A percentile compares a stretch with the other conserved stretches of the same genome.
These are phyloP conservation scores for Neurospora sp. DNA, from an alignment of 495 filamentous ascomycete species.

Conservation along the genomic window DNA sequence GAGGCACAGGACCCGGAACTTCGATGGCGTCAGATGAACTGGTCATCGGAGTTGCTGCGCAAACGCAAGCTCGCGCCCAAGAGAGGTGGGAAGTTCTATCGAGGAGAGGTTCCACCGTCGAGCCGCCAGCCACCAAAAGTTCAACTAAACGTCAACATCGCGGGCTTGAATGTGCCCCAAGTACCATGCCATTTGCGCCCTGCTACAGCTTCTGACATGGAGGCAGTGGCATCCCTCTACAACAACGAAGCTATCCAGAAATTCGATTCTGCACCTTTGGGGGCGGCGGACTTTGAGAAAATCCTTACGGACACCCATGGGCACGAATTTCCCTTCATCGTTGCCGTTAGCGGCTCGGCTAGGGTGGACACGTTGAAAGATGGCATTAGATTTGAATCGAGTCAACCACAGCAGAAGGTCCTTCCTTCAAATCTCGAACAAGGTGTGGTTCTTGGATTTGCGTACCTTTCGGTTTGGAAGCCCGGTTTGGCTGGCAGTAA, in stretches of 20 bases:
- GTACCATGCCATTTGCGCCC: conserved; percentile 27
- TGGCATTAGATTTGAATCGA: neutral
- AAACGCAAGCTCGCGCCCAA: neutral
- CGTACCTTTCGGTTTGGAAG: conserved; percentile 19
- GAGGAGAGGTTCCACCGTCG: neutral
- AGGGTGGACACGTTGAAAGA: neutral
- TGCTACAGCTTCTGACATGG: conserved; percentile 20
- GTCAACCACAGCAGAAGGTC: neutral
- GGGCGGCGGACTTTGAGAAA: conserved; percentile 6
- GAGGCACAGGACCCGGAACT: neutral
- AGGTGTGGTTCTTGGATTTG: conserved; percentile 27
- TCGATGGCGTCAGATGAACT: conserved; percentile 12
- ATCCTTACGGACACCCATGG: conserved; percentile 13
- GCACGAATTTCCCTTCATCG: conserved; percentile 30
- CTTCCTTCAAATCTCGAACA: neutral
- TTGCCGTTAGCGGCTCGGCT: conserved; percentile 23
- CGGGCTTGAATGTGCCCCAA: conserved; percentile 9
- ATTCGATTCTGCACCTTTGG: conserved; percentile 19
- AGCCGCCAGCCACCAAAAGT: neutral
- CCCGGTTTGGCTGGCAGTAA: conserved; percentile 13
- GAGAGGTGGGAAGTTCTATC: neutral
- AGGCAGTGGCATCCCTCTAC: conserved; percentile 23
- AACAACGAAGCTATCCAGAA: conserved; percentile 28
- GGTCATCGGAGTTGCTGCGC: conserved; percentile 5
- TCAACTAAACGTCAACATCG: neutral